A percentile compares a stretch with the other conserved stretches of the same genome.
Conservation (phyloP, 495 filamentous ascomycete genomes). For the Hamigera avellanea region DNA sequence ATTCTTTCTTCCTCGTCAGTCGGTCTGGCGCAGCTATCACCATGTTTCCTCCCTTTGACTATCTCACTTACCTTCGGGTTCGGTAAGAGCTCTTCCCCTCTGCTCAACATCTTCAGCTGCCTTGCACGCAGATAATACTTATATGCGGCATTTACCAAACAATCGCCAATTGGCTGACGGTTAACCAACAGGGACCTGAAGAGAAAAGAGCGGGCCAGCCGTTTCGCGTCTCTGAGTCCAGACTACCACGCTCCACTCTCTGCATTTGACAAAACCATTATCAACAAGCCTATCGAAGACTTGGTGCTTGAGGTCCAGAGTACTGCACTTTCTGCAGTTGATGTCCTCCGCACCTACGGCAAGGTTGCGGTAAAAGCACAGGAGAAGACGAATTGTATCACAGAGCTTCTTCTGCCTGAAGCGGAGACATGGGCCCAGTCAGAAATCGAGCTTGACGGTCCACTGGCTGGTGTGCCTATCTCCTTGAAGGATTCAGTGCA, state of each 20-base stretch:
- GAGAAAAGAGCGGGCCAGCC: conserved; percentile 56
- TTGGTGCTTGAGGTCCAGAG: conserved; percentile 71
- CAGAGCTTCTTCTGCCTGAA: conserved; percentile 72
- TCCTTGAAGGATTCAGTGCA: conserved; percentile 81
- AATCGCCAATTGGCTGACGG: conserved; percentile 1
- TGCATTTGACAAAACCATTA: conserved; percentile 45
- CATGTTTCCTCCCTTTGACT: conserved; percentile 50
- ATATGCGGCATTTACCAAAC: conserved; percentile 1
- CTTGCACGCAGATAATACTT: background rate
- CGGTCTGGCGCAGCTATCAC: conserved; percentile 1
- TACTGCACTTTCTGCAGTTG: conserved; percentile 48
- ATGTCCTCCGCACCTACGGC: conserved; percentile 80
- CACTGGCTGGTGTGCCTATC: conserved; percentile 81
- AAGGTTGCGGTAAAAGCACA: conserved; percentile 82
- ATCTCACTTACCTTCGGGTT: conserved; percentile 42
- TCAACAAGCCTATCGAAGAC: conserved; percentile 63
- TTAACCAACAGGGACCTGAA: conserved; percentile 54
- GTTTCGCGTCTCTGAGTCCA: conserved; percentile 53
- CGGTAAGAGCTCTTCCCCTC: conserved; percentile 41
- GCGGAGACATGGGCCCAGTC: conserved; percentile 67
- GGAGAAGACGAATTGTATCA: conserved; percentile 79
- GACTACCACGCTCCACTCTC: conserved; percentile 56
- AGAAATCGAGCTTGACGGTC: conserved; percentile 66
- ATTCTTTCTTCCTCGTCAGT: background rate
- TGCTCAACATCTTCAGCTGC: background rate